These are phyloP conservation scores for Collybia sordida DNA, from an alignment of 768 basidiomycete species.

Conservation along the genomic window DNA sequence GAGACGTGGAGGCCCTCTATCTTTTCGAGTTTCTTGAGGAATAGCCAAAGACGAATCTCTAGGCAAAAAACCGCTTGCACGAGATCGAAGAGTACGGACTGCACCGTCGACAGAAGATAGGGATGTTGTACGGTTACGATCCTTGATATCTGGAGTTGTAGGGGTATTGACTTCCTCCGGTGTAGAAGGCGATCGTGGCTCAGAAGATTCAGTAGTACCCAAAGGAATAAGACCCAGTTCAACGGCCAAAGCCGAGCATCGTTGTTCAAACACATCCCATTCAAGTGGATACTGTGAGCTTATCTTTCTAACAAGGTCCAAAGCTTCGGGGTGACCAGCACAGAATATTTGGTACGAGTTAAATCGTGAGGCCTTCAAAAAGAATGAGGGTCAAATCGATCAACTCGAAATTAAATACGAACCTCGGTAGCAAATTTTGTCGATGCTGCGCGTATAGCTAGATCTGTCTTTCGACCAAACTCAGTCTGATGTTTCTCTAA, in stretches of 20 bases:
- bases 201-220: conserved; percentile 16
- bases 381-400: conserved; percentile 1
- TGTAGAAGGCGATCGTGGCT: conserved; percentile 19
- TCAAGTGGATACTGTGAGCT: conserved; percentile 64
- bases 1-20: conserved; percentile 41
- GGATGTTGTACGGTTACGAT: conserved; percentile 45
- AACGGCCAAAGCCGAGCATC: conserved; percentile 58
- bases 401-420: conserved; percentile 13
- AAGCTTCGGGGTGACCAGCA: conserved; percentile 80
- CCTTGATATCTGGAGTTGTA: conserved; percentile 10
- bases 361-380: conserved; percentile 66
- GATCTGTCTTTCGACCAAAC: conserved; percentile 34
- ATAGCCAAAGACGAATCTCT: conserved; percentile 27
- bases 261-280: conserved; percentile 84
- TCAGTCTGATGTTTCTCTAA: conserved; percentile 14
- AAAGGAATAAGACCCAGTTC: conserved; percentile 29
- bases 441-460: conserved; percentile 49
- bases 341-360: conserved; percentile 85
- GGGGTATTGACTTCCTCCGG: conserved; percentile 14
- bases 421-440: conserved; percentile 62
- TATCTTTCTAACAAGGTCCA: conserved; percentile 68
- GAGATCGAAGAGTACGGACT: conserved; percentile 35
- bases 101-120: conserved; percentile 51
- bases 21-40: conserved; percentile 21
- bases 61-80: conserved; percentile 27